A percentile compares a stretch with the other conserved stretches of the same genome.
Evolutionary conservation across 2,329 filamentous ascomycete genomes (phyloP).

Genomic region (Didymella segeticola): DNA sequence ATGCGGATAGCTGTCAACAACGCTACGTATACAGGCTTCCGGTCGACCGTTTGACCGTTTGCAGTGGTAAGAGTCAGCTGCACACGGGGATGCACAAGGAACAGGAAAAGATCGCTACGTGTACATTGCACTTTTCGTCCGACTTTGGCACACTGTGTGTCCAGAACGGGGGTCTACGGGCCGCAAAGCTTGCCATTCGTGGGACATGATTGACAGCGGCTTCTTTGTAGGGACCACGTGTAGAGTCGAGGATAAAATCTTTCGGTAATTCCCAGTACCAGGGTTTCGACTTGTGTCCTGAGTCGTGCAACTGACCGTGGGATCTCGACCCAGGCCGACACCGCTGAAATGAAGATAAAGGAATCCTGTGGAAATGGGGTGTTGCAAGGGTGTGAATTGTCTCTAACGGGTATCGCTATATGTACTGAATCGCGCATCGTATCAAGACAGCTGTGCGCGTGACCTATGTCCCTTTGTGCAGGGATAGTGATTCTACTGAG

Average conservation of each 20-base stretch:
- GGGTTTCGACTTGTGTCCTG: background rate
- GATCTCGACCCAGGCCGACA: slow-evolving; percentile 4
- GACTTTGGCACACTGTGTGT: slow-evolving; percentile 9
- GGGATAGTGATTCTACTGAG: slow-evolving; percentile 46
- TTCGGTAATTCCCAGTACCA: slow-evolving; percentile 2
- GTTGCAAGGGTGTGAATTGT: slow-evolving; percentile 16
- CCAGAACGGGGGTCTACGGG: slow-evolving; percentile 1
- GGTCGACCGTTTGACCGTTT: background rate
- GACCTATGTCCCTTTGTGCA: slow-evolving; percentile 5
- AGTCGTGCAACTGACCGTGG: slow-evolving; percentile 1
- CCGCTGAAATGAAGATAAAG: background rate
- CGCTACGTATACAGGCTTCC: background rate
- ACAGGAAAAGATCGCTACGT: slow-evolving; percentile 17
- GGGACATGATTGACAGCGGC: slow-evolving; percentile 6
- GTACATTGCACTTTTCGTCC: too few relatives aligned
- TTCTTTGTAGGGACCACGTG: slow-evolving; percentile 9
- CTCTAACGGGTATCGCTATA: slow-evolving; percentile 20
- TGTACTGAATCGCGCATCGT: slow-evolving; percentile 16
- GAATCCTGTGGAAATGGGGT: background rate
- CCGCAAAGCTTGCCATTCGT: slow-evolving; percentile 12
- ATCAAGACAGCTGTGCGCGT: background rate
- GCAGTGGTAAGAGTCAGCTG: slow-evolving; percentile 18
- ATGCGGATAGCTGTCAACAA: background rate
- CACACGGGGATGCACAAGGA: slow-evolving; percentile 23
- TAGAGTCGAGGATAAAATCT: slow-evolving; percentile 10